Conservation (phyloP, 352 stramenopile genomes). For the Phytophthora pinifolia region DNA sequence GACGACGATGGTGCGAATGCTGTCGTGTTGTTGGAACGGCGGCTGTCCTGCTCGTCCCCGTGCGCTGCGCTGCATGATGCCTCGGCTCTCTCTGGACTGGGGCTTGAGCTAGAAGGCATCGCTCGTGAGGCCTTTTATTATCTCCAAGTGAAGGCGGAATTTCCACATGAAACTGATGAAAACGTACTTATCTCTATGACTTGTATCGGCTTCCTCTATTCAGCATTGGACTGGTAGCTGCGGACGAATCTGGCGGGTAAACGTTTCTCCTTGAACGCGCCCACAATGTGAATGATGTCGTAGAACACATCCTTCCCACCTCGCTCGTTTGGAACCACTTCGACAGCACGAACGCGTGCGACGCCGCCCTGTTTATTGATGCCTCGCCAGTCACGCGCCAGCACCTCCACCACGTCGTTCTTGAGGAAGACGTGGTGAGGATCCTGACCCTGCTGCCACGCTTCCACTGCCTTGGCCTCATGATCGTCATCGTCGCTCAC, state of each 20-base stretch:
- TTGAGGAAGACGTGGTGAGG: conserved; percentile 40
- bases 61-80: background rate
- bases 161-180: no score
- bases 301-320: conserved; percentile 42
- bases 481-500: conserved; percentile 38
- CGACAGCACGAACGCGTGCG: conserved; percentile 50
- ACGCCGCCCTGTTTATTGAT: conserved; percentile 78
- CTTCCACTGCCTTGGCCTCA: conserved; percentile 18
- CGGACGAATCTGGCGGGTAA: conserved; percentile 59
- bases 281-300: conserved; percentile 68
- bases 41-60: conserved; percentile 3
- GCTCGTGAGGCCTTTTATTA: no score
- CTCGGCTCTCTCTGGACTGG: conserved; percentile 11
- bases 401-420: conserved; percentile 56
- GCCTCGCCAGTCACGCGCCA: conserved; percentile 52
- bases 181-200: conserved; percentile 6
- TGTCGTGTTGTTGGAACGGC: background rate
- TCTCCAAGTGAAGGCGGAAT: no score
- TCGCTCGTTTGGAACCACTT: conserved; percentile 21
- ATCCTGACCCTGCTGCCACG: conserved; percentile 22
- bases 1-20: conserved; percentile 29
- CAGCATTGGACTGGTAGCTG: conserved; percentile 26
- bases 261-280: conserved; percentile 54
- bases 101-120: background rate
- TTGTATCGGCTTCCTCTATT: conserved; percentile 17